A percentile compares a stretch with the other conserved stretches of the same genome.
Conservation (phyloP, 2,329 filamentous ascomycete genomes). For the Chrysoporthe deuterocubensis region DNA sequence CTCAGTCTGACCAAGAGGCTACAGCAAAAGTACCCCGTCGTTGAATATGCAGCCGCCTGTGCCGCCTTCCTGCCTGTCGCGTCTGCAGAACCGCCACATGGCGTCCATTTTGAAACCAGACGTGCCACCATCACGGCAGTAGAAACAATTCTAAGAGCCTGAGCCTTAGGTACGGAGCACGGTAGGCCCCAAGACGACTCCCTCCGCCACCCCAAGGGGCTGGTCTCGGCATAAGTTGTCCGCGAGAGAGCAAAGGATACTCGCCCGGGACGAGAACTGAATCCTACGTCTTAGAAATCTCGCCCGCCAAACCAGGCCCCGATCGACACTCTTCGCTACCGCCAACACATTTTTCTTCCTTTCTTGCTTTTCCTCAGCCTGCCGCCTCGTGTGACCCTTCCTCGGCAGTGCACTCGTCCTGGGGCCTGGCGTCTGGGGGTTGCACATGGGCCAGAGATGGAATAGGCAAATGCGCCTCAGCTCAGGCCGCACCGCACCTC, state of each 20-base stretch:
- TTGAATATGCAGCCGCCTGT: neutral
- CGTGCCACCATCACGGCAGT: neutral
- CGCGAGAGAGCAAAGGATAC: neutral
- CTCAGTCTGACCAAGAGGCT: neutral
- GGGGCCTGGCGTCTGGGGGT: neutral
- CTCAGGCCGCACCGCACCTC: neutral
- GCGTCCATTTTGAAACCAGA: neutral
- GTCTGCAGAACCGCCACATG: neutral
- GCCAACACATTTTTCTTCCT: neutral
- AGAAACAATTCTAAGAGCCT: neutral
- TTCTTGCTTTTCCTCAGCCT: neutral
- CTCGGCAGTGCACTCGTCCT: neutral
- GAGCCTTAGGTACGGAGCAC: no score
- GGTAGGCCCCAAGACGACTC: neutral
- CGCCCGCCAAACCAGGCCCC: neutral
- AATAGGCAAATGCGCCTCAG: neutral
- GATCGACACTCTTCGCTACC: neutral
- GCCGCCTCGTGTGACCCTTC: neutral
- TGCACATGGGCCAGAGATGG: neutral
- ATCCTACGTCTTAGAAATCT: neutral
- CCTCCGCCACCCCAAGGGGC: neutral
- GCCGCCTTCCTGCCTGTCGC: neutral
- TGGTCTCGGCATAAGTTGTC: neutral
- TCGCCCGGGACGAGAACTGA: neutral
- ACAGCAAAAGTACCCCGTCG: neutral